Conservation (phyloP, 2,329 filamentous ascomycete genomes). For the Cordyceps javanica region DNA sequence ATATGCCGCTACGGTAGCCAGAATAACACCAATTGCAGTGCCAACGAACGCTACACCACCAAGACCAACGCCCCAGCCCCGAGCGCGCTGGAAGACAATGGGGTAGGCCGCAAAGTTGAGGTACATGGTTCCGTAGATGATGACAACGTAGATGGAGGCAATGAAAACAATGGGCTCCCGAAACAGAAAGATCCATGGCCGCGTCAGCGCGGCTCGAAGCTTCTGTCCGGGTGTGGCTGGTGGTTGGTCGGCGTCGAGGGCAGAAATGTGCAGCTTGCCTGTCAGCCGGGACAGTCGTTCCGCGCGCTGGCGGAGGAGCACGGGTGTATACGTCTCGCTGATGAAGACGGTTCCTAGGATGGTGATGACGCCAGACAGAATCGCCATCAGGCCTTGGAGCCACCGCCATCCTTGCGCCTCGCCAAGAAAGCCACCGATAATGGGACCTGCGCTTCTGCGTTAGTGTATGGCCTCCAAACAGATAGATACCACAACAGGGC, state of each 20-base stretch:
- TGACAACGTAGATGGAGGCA: conserved; percentile 52
- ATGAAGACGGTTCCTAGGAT: conserved; percentile 38
- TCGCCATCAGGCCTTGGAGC: conserved; percentile 51
- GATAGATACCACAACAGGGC: neutral
- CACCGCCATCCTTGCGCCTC: conserved; percentile 52
- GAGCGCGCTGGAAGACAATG: conserved; percentile 48
- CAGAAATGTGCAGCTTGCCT: conserved; percentile 43
- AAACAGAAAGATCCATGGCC: conserved; percentile 57
- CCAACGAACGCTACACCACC: conserved; percentile 53
- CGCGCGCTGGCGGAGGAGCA: conserved; percentile 42
- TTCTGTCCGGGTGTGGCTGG: conserved; percentile 25
- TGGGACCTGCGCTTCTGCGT: conserved; percentile 30
- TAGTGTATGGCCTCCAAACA: neutral
- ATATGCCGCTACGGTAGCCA: conserved; percentile 42
- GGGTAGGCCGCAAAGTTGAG: conserved; percentile 42
- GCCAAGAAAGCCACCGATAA: conserved; percentile 52
- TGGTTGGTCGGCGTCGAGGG: conserved; percentile 32
- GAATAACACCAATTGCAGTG: conserved; percentile 51
- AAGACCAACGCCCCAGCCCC: conserved; percentile 46
- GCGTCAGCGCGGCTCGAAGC: conserved; percentile 45
- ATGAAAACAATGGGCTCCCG: conserved; percentile 55
- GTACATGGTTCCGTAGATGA: conserved; percentile 42
- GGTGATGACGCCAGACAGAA: conserved; percentile 49
- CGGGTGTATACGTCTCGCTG: conserved; percentile 49
- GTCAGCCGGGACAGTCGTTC: conserved; percentile 38